Evolutionary conservation across 352 stramenopile genomes (phyloP), one percentile per base, ranked within the genome.

Genomic region (Phytophthora fragariae): DNA sequence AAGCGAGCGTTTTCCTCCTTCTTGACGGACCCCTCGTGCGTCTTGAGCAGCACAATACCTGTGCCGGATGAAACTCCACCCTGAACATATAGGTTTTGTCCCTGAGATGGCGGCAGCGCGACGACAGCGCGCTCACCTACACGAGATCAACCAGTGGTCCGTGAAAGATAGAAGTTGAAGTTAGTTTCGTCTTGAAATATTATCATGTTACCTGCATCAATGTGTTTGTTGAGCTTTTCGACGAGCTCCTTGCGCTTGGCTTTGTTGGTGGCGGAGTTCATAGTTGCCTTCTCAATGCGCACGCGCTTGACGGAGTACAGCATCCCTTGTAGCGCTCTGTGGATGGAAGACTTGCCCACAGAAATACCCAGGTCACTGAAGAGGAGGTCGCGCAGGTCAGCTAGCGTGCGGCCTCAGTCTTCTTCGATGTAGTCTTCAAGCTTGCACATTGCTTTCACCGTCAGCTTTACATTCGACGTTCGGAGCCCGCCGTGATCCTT

Each of bases 1-100:
- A 59, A 66, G 14, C 27, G 24, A 15, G 41, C 47, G 9, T 58
- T 66, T 14, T 58, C 60, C 12, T 52, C 33, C 47, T 52, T 66
- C 6, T n/a, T n/a, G n/a, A 59, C 41, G 5, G 47, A 41, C 1
- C 31, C 47, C 12, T 53, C 60, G 14, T 66, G 60, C 10, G 60
- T 53, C 4, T 47, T 57, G 11, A 65, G 0, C 5, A 57, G 31
- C 29, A 58, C 31, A 2, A 58, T 2, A 3, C 60, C 60, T 0
- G 31, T 27, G 11, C 15, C 46, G 0, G 47, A 24, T 3, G 33
- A 52, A 5, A 66, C 33, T 0, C 33, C 33, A 5, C 60, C 33
- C 37, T 66, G 60, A 12, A 53, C 19, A 21, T 53, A 31, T 11
- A 66, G 9, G 37, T 65, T 64, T 41, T 12, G 37, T 10, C 37